Evolutionary conservation across 805 yeast genomes (phyloP), one percentile per base, ranked within the genome.

Genomic region (Myxozyma melibiosi): DNA sequence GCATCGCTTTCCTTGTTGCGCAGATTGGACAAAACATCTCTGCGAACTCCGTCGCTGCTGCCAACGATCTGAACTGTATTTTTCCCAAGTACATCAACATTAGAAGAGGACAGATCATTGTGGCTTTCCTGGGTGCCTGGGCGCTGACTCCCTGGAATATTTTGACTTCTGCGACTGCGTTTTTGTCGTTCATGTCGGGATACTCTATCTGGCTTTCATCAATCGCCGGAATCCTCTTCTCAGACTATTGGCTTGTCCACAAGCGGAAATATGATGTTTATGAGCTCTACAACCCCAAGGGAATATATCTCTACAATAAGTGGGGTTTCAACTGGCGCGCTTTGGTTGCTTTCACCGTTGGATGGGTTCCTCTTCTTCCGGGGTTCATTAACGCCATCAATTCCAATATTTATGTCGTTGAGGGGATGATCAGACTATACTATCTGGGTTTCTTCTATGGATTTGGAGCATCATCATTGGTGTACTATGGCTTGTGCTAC

Each of bases 81-180:
- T n/a, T n/a, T n/a, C n/a, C 35, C 51, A 2, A 49, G 55, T 78
- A 70, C 68, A 64, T 79, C 57, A 78, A 73, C 68, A 87, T 89
- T 66, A 78, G 96, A 69, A 79, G 96, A 2, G 84, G 84, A 24
- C 77, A 80, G 25, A 70, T 72, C 65, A 62, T 78, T 50, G 75
- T 74, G 24, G 70, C 68, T 35, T 37, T 67, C 31, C 58, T 74
- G 16, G 55, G 70, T 74, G 11, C 68, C 70, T 74, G 74, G 33
- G 83, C 87, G 60, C 84, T 69, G 31, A 73, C 90, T 68, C 96
- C 96, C 42, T 88, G 96, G 96, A 80, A 88, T 66, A 80, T 88
- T 68, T 76, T 84, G 68, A 76, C 85, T 3, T 76, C 86, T 3
- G 81, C 90, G 0, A 82, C 84, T 37, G 84, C 79, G 72, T 89